Percentiles rank a stretch among this genome's conserved stretches.
Conservation (phyloP, 2,329 filamentous ascomycete species). For the Colletotrichum spinosum region DNA sequence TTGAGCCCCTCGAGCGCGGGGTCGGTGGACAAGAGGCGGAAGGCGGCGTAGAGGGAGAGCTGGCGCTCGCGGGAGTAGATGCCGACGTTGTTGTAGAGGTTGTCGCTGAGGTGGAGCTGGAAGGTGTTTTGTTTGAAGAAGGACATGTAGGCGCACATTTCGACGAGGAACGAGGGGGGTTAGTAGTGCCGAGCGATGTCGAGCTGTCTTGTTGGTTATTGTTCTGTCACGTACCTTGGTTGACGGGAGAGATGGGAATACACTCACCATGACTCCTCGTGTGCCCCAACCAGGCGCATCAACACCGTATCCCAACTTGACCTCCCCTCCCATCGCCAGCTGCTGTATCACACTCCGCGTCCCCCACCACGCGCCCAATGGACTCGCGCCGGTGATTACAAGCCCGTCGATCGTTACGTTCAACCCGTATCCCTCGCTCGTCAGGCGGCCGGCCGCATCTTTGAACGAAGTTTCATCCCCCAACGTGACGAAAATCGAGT, state of each 20-base stretch:
- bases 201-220: conserved; percentile 43
- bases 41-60: conserved; percentile 64
- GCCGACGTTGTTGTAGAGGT: conserved; percentile 62
- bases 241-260: too few relatives aligned
- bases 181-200: conserved; percentile 69
- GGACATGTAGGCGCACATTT: conserved; percentile 70
- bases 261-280: conserved; percentile 55
- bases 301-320: conserved; percentile 55
- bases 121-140: conserved; percentile 72
- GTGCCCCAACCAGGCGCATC: conserved; percentile 64
- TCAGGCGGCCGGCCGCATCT: conserved; percentile 58
- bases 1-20: conserved; percentile 61
- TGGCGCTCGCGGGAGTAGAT: conserved; percentile 61
- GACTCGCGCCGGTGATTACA: conserved; percentile 62
- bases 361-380: conserved; percentile 69
- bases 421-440: conserved; percentile 62
- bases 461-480: conserved; percentile 52
- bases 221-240: too few relatives aligned
- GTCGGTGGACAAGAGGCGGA: conserved; percentile 64
- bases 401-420: conserved; percentile 53
- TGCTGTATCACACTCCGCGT: conserved; percentile 67
- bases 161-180: conserved; percentile 62
- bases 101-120: conserved; percentile 69
- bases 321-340: conserved; percentile 52
- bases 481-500: conserved; percentile 59